Conservation (phyloP, 352 stramenopile genomes). For the Peronospora farinosa region DNA sequence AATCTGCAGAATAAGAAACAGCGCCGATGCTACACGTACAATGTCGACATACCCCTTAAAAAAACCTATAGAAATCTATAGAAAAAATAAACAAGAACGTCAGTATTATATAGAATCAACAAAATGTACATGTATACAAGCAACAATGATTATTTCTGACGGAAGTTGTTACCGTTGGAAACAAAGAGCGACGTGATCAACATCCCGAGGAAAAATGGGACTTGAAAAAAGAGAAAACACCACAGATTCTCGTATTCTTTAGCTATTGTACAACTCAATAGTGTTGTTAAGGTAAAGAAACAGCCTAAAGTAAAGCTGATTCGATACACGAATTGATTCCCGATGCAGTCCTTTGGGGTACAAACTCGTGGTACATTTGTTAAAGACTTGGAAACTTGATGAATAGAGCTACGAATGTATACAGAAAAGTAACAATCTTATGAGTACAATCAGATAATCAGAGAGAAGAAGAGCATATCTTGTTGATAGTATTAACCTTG, state of each 20-base stretch:
- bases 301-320: slow-evolving; percentile 66
- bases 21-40: slow-evolving; percentile 46
- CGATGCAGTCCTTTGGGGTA: slow-evolving; percentile 45
- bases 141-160: not conserved
- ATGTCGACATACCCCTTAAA: slow-evolving; percentile 62
- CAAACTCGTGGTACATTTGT: slow-evolving; percentile 34
- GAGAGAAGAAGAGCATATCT: too few relatives aligned
- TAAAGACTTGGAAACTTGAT: slow-evolving; percentile 43
- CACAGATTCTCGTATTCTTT: slow-evolving; percentile 54
- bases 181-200: slow-evolving; percentile 59
- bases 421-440: too few relatives aligned
- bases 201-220: slow-evolving; percentile 50
- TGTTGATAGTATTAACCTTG: slow-evolving; percentile 25
- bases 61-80: too few relatives aligned
- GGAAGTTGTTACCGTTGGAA: slow-evolving; percentile 38
- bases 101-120: too few relatives aligned
- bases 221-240: slow-evolving; percentile 58
- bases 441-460: too few relatives aligned
- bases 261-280: slow-evolving; percentile 46
- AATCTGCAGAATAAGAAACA: slow-evolving; percentile 74
- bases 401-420: too few relatives aligned
- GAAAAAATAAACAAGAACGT: too few relatives aligned
- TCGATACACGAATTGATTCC: slow-evolving; percentile 72
- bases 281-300: slow-evolving; percentile 53
- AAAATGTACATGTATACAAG: too few relatives aligned